Percentiles rank a stretch among this genome's conserved stretches.
Evolutionary conservation across 192 early-diverging fungal genomes (phyloP).

Genomic region (Mycoemilia scoparia): DNA sequence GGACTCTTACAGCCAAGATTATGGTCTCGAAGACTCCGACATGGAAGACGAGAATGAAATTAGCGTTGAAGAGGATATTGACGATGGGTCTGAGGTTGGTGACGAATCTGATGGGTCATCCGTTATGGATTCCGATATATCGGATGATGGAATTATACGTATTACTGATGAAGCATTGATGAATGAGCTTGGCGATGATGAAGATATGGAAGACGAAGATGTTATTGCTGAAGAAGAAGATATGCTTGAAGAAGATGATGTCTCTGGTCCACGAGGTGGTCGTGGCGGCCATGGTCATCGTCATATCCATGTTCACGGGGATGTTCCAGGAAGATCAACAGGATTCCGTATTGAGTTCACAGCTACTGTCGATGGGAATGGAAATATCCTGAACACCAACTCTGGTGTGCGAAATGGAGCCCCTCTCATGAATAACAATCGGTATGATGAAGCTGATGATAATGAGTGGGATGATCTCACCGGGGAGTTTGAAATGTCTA

Average conservation of each 20-base stretch:
- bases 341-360: too few relatives aligned
- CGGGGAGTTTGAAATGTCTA: too few relatives aligned
- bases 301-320: not conserved
- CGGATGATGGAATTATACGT: slow-evolving; percentile 22
- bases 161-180: slow-evolving; percentile 16
- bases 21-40: slow-evolving; percentile 33
- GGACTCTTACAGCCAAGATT: slow-evolving; percentile 34
- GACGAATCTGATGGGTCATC: slow-evolving; percentile 36
- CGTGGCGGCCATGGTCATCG: not conserved
- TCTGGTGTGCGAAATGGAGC: too few relatives aligned
- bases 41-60: slow-evolving; percentile 31
- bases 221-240: slow-evolving; percentile 31
- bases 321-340: too few relatives aligned
- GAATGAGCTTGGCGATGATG: slow-evolving; percentile 26
- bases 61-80: slow-evolving; percentile 34
- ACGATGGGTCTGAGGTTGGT: slow-evolving; percentile 30
- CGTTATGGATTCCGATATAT: slow-evolving; percentile 25
- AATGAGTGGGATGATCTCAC: too few relatives aligned
- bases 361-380: too few relatives aligned
- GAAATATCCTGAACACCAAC: too few relatives aligned
- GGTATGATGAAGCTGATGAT: too few relatives aligned
- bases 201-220: slow-evolving; percentile 33
- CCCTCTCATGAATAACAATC: too few relatives aligned
- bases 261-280: not conserved
- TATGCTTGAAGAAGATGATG: slow-evolving; percentile 6